Conservation (phyloP, 2,329 filamentous ascomycete species). For the Apiospora kogelbergensis region DNA sequence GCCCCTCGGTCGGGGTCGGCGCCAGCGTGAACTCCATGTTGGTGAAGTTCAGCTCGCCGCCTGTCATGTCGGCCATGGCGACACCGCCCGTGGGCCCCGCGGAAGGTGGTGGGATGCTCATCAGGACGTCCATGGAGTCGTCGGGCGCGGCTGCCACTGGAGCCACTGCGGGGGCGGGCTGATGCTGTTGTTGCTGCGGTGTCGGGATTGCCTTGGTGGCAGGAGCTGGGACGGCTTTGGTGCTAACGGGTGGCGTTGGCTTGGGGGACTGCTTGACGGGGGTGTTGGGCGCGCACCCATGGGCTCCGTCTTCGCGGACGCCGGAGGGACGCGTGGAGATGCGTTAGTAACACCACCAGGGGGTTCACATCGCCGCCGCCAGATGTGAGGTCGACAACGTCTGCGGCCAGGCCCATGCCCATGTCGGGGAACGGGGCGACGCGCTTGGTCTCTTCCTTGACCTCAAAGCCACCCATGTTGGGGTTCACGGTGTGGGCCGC, state of each 20-base stretch:
- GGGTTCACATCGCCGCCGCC: conserved; percentile 22
- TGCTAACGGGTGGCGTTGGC: conserved; percentile 14
- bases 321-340: background rate
- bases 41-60: conserved; percentile 51
- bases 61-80: conserved; percentile 19
- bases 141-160: conserved; percentile 19
- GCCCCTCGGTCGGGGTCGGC: conserved; percentile 34
- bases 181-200: conserved; percentile 15
- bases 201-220: conserved; percentile 26
- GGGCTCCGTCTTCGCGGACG: conserved; percentile 18
- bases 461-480: conserved; percentile 29
- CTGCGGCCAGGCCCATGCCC: conserved; percentile 45
- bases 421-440: conserved; percentile 58
- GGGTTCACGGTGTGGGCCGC: conserved; percentile 30
- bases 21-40: conserved; percentile 58
- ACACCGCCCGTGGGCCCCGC: conserved; percentile 13
- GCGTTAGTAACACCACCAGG: background rate
- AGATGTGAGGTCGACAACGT: conserved; percentile 29
- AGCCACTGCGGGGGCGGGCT: background rate
- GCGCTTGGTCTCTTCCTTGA: conserved; percentile 39
- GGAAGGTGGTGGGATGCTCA: conserved; percentile 17
- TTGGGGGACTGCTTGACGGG: conserved; percentile 17
- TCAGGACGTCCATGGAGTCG: conserved; percentile 20
- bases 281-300: conserved; percentile 13
- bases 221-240: conserved; percentile 18